Evolutionary conservation across 305 asterid genomes (phyloP), one percentile per base, ranked within the genome.

Genomic region (Rubia peregrina): DNA sequence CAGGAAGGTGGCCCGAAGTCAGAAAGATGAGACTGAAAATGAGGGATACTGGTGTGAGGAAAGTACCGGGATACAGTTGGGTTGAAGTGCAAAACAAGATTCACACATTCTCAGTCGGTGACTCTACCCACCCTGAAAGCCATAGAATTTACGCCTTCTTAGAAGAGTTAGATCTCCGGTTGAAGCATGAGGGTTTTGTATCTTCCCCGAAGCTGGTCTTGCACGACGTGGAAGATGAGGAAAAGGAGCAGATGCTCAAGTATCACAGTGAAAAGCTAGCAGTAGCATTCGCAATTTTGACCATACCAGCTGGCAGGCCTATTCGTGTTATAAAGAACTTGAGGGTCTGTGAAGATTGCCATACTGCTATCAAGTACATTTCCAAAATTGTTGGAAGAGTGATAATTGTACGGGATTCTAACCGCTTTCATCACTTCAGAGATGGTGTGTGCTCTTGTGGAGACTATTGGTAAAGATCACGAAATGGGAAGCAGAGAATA

Each of bases 201-300:
- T 83, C 97, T 7, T 78, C 95, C 48, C 89, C 95, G 0, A 89
- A 92, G 73, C 76, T 89, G 85, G 98, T 86, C 74, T 76, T 90
- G 72, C 97, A 93, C 74, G 96, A 93, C 48, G 97, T 93, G 74
- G 97, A 93, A 76, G 98, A 93, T 71, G 96, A 90, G 82, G 98
- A 93, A 61, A 93, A 90, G 72, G 95, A 80, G 62, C 84, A 84
- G 62, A 87, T 88, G 95, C 90, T 93, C 14, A 90, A 76, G 86
- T 82, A 84, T 78, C 98, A 93, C 73, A 93, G 98, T 10, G 98
- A 93, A 76, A 93, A 85, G 76, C 71, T 93, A 68, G 97, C 97
- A 7, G 92, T 93, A 66, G 97, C 95, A 7, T 93, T 85, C 65
- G 97, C 95, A 69, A 87, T 90, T 42, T 78, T 90, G 83, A 87